Base-by-base conservation (phyloP, 2,329 filamentous ascomycete species). In the Alternaria panax region DNA sequence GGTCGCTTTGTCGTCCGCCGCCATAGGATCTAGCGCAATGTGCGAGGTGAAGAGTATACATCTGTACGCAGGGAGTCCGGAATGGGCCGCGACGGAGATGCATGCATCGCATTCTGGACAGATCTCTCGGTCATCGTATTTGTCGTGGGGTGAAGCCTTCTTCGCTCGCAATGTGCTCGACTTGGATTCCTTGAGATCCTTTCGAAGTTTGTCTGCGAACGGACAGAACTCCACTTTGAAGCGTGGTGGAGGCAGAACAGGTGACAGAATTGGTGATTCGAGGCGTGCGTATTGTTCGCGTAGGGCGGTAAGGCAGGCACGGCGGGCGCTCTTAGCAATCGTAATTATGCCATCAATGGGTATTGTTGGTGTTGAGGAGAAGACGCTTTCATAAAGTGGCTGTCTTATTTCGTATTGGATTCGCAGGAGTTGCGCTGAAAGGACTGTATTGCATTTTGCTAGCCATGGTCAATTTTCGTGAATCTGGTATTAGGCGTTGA, bases 221-320 rank as follows among this genome's bases (percentile, higher is more conserved):
- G 71, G 68, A 40, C 75, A 77, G 54, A 72, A 75, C 7, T 71
- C 62, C 7, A 77, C 66, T 20, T 71, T 75, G 65, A 77, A 76
- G 16, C 73, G 72, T 20, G 75, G 75, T 24, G 72, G 74, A 36
- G 75, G 74, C 4, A 77, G 68, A 20, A 72, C 55, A 7, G 70
- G 64, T 3, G 63, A 54, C 7, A 62, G 60, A 2, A 59, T 58
- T 3, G 64, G 67, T 8, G 67, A 61, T 42, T 64, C 61, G 20
- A 76, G 66, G 20, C 73, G 74, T 4, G 62, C 57, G 45, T 69
- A 68, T 58, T 74, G 73, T 32, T 72, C 74, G 12, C 67, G 71
- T 2, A 77, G 51, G 2, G 75, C 73, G 16, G 65, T 60, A 3
- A 75, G 64, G 38, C 72, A 75, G 25, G 69, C 69, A 18, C 75